phyloP scores from a whole-genome alignment of 371 early-diverging fungal species.

The Mortierella sp. region DNA sequence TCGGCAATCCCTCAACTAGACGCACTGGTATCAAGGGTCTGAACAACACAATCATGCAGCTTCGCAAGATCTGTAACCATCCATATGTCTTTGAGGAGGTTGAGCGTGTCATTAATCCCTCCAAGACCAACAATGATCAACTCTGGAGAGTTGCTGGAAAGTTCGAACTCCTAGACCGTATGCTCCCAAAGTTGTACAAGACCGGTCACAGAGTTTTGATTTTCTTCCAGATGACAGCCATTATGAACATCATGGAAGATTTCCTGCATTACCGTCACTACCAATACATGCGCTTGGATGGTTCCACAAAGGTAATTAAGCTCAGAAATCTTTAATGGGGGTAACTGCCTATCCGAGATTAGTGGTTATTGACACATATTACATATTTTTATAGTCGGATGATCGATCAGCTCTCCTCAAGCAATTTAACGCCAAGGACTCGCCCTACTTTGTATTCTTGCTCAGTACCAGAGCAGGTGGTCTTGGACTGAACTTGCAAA shows the following conservation, averaged over 20 bases:
- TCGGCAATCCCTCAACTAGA: conserved; percentile 24
- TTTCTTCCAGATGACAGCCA: conserved; percentile 99
- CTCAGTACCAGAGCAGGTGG: conserved; percentile 99
- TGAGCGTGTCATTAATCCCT: conserved; percentile 84
- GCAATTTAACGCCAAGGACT: conserved; percentile 86
- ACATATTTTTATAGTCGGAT: conserved; percentile 66
- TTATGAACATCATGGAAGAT: conserved; percentile 98
- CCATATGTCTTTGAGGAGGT: conserved; percentile 99
- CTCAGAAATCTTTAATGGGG: not conserved
- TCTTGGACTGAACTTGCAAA: conserved; percentile 98
- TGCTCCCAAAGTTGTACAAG: conserved; percentile 90
- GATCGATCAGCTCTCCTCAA: conserved; percentile 90
- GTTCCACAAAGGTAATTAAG: conserved; percentile 84
- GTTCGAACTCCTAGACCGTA: conserved; percentile 97
- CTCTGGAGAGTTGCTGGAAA: conserved; percentile 94
- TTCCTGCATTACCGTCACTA: conserved; percentile 86
- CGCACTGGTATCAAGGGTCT: conserved; percentile 83
- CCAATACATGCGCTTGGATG: conserved; percentile 95
- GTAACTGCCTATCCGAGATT: not conserved
- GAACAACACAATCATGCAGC: conserved; percentile 99
- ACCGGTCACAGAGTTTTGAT: conserved; percentile 96
- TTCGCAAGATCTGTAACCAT: conserved; percentile 99
- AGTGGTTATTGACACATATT: not conserved
- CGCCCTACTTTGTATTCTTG: conserved; percentile 93
- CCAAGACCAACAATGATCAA: conserved; percentile 65